Conservation (phyloP, 176 grass and related monocot genomes). For the Lolium rigidum region DNA sequence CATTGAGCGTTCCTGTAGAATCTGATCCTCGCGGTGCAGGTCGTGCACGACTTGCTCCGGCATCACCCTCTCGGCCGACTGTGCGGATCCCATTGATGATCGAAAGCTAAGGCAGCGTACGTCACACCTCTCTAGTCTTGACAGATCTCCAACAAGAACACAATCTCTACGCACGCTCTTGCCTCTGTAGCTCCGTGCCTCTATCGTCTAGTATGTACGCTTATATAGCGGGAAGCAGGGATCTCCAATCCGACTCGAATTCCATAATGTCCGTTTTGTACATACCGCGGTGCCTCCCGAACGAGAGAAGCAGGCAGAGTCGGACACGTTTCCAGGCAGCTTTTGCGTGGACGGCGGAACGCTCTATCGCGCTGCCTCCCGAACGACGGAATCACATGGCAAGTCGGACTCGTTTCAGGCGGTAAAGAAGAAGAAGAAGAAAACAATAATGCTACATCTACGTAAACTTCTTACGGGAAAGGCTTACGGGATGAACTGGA, state of each 20-base stretch:
- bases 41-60: not conserved
- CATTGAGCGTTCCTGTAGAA: not conserved
- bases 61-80: not conserved
- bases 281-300: too few species aligned
- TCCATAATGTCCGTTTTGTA: not conserved
- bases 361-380: not conserved
- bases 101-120: not conserved
- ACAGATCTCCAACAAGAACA: too few species aligned
- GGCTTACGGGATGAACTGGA: too few species aligned
- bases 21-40: conserved; percentile 1
- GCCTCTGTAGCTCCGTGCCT: not conserved
- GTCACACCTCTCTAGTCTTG: not conserved
- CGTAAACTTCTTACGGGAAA: too few species aligned
- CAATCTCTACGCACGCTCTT: not conserved
- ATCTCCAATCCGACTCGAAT: not conserved
- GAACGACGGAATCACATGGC: not conserved
- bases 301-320: too few species aligned
- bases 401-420: not conserved
- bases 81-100: not conserved
- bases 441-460: too few species aligned
- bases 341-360: too few species aligned
- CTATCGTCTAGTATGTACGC: not conserved
- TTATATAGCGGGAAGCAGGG: not conserved
- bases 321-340: too few species aligned
- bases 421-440: too few species aligned